These are phyloP conservation scores for Boletus albobrunnescens DNA, from an alignment of 1,284 basidiomycete genomes.

Conservation along the genomic window DNA sequence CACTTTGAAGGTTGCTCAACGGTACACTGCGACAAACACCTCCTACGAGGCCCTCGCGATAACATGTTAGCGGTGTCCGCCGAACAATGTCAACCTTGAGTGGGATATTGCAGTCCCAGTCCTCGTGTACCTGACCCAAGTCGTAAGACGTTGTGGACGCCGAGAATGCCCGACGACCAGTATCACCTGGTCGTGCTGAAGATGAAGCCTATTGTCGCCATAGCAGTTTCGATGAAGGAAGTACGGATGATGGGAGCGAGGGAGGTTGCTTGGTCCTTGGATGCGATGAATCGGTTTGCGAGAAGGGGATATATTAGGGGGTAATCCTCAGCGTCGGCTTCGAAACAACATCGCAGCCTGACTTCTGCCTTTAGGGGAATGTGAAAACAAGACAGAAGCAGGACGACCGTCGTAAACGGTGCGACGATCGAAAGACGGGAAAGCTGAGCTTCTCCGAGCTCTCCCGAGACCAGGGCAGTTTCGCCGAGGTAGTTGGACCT, in stretches of 20 bases:
- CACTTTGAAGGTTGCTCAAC: constrained; percentile 14
- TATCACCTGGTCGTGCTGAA: constrained; percentile 16
- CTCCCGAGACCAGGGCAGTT: constrained; percentile 12
- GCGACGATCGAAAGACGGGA: constrained; percentile 20
- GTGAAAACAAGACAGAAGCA: constrained; percentile 17
- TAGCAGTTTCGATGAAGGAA: constrained; percentile 11
- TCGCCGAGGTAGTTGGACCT: constrained; percentile 8
- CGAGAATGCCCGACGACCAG: constrained; percentile 8
- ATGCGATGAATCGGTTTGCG: constrained; percentile 13
- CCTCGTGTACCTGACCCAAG: constrained; percentile 10
- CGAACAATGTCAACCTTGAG: constrained; percentile 17
- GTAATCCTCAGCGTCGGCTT: constrained; percentile 5
- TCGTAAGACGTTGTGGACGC: constrained; percentile 6
- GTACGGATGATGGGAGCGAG: constrained; percentile 14
- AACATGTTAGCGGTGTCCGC: constrained; percentile 5
- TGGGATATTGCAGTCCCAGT: constrained; percentile 21
- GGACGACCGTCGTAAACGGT: constrained; percentile 15
- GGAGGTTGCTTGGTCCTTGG: constrained; percentile 1
- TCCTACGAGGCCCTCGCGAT: constrained; percentile 14
- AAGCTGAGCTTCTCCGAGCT: constrained; percentile 13
- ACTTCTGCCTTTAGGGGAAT: constrained; percentile 19
- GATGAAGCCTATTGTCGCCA: constrained; percentile 12
- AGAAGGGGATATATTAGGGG: constrained; percentile 18
- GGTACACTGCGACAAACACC: constrained; percentile 15
- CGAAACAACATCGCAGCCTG: constrained; percentile 18